Evolutionary conservation across 2,329 filamentous ascomycete species (phyloP).

Genomic region (Trichoderma lentiforme): DNA sequence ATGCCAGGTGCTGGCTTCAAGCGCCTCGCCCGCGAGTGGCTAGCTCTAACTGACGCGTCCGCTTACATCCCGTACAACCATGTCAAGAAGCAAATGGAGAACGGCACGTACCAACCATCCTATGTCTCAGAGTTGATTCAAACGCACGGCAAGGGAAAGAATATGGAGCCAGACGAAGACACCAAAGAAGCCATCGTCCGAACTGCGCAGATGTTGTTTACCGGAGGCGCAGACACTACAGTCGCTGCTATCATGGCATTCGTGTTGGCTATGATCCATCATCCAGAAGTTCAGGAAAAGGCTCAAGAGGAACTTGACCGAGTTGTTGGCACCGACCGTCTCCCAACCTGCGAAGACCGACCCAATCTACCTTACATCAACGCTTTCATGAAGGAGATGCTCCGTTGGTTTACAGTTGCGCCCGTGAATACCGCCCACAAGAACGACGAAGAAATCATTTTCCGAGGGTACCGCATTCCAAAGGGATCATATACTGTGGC

Average conservation of each 20-base stretch:
- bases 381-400: constrained; percentile 25
- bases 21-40: not conserved
- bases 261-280: not conserved
- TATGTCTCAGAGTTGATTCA: not conserved
- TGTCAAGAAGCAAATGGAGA: not conserved
- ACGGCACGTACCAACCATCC: not conserved
- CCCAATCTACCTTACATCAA: constrained; percentile 22
- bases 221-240: not conserved
- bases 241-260: not conserved
- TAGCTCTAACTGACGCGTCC: not conserved
- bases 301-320: not conserved
- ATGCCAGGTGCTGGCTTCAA: not conserved
- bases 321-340: not conserved
- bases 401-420: constrained; percentile 20
- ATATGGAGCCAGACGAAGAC: not conserved
- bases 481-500: not conserved
- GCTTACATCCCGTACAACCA: not conserved
- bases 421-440: not conserved
- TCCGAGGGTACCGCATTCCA: not conserved
- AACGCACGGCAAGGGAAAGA: not conserved
- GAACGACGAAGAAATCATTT: not conserved
- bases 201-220: not conserved
- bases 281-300: not conserved
- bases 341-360: not conserved
- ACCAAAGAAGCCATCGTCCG: not conserved